These are phyloP conservation scores for Arthrinium puccinioides DNA, from an alignment of 2,329 filamentous ascomycete species.

Conservation along the genomic window DNA sequence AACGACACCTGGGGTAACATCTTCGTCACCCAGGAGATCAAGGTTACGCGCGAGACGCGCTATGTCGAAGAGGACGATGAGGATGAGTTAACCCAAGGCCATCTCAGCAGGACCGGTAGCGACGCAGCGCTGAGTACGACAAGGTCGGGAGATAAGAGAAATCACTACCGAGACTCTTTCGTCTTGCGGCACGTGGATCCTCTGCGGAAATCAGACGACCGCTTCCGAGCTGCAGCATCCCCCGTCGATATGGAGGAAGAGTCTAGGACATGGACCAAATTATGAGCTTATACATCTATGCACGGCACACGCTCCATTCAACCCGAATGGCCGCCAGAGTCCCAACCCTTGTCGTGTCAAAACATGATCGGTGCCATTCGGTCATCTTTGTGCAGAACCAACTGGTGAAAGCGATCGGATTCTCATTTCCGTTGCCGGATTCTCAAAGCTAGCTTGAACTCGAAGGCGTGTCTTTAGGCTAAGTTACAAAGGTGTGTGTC, in stretches of 20 bases:
- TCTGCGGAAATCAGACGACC: background rate
- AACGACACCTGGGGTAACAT: conserved; percentile 20
- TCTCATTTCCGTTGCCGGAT: too few relatives aligned
- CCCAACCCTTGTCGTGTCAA: too few relatives aligned
- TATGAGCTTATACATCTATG: too few relatives aligned
- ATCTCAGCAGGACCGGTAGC: conserved; percentile 1
- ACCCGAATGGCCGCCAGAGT: too few relatives aligned
- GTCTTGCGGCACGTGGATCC: conserved; percentile 2
- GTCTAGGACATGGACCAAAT: conserved; percentile 1
- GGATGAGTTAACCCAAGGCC: background rate
- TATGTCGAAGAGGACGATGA: background rate
- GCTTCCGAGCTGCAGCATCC: background rate
- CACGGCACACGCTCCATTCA: too few relatives aligned
- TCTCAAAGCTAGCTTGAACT: too few relatives aligned
- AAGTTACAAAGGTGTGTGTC: too few relatives aligned
- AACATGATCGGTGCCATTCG: too few relatives aligned
- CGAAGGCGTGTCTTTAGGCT: too few relatives aligned
- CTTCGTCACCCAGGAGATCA: conserved; percentile 28
- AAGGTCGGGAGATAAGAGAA: background rate
- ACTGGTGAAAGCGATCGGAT: too few relatives aligned
- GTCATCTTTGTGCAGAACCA: too few relatives aligned
- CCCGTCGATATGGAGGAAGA: background rate
- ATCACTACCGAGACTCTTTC: conserved; percentile 1
- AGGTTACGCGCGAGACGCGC: conserved; percentile 7
- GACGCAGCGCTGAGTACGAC: background rate